Evolutionary conservation across 345 rosid species (phyloP).

Genomic region (Cardamine chenopodiifolia): DNA sequence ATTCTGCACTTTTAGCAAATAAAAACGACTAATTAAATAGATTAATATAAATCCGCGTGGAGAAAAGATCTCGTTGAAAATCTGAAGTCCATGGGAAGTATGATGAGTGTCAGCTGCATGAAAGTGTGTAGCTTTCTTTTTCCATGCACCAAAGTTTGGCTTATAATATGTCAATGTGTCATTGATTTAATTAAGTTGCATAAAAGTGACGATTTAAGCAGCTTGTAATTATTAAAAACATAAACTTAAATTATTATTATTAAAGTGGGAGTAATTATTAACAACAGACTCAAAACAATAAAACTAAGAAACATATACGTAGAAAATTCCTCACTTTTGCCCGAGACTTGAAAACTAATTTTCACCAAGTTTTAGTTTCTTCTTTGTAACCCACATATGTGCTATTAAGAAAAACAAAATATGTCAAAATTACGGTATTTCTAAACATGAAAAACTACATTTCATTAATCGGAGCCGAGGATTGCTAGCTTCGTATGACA

Average conservation of each 20-base stretch:
- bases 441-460: not conserved
- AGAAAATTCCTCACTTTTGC: not conserved
- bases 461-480: not conserved
- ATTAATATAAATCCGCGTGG: conserved; percentile 32
- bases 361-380: not conserved
- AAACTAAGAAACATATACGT: not conserved
- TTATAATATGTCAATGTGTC: conserved; percentile 19
- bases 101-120: conserved; percentile 44
- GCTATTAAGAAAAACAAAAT: not conserved
- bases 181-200: conserved; percentile 2
- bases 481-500: conserved; percentile 1
- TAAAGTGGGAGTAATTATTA: conserved; percentile 5
- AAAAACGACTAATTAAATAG: conserved; percentile 15
- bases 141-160: conserved; percentile 34
- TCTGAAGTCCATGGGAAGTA: conserved; percentile 39
- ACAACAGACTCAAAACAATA: not conserved
- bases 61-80: conserved; percentile 34
- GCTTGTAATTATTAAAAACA: conserved; percentile 21
- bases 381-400: not conserved
- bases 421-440: not conserved
- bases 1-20: not conserved
- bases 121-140: conserved; percentile 39
- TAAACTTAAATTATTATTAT: not conserved
- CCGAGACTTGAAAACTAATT: not conserved
- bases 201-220: conserved; percentile 29